Base-by-base conservation (phyloP, 148 eudicot species). In the Cornus florida region DNA sequence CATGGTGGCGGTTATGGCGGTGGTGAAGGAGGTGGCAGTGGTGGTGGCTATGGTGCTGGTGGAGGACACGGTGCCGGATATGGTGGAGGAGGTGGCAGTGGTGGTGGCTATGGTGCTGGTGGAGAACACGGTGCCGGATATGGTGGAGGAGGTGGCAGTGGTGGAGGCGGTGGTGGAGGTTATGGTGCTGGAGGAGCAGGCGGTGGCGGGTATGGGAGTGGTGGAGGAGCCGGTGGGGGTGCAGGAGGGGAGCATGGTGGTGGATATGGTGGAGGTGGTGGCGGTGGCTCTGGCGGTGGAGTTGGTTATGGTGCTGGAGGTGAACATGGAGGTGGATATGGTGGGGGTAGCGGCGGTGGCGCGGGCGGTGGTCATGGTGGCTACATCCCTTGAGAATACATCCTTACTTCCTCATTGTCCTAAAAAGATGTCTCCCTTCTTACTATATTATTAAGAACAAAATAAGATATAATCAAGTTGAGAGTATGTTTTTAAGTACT, bases 361-460 rank as follows among this genome's bases (percentile, higher is more conserved):
- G 82, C 79, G 7, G 80, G 72, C 39, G 89, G 86, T 10, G 86
- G 89, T 16, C 79, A 84, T 38, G 85, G 86, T 38, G 84, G 86
- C 28, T 77, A 69, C 23, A 7, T 69, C 66, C 79, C 79, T 77
- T 77, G 79, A 77, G 32, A 35, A 48, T 10, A 32, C 10, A 1
- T 46, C 62, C 48, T 43, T 43, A 33, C 64, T 69, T 69, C 16
- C 16, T 74, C 77, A 35, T 32, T 60, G 10, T 17, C 9, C 7
- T 76, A 6, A 53, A 12, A 69, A 7, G 3, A 35, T 32, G 6
- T 20, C 3, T 62, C 19, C 38, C 24, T 71, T 43, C 28, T 38
- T 19, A 71, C 31, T 14, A 19, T 33, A 69, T 8, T 2, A 33
- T 53, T 53, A 62, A 20, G 66, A n/a, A n/a, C 9, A 71, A 16